Evolutionary conservation across 2,329 filamentous ascomycete species (phyloP).

Genomic region (Fulvia fulva): DNA sequence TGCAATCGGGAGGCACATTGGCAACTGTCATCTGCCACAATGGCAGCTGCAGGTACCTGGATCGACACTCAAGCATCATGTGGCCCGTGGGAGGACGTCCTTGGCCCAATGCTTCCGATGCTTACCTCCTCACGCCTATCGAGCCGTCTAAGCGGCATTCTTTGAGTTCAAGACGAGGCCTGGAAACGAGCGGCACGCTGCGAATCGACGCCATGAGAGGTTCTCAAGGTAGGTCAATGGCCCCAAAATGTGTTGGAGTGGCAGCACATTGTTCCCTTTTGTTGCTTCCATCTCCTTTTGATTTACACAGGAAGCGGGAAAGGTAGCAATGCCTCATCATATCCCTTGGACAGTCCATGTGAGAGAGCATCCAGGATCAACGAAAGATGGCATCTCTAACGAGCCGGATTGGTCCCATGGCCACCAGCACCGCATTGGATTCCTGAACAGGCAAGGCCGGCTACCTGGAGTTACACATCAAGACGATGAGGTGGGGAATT

Average conservation of each 20-base stretch:
- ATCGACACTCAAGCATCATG: background rate
- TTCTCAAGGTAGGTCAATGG: background rate
- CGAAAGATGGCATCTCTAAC: background rate
- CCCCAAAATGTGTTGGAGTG: background rate
- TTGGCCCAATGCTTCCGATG: background rate
- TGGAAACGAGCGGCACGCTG: background rate
- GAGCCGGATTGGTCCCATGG: background rate
- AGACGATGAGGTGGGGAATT: background rate
- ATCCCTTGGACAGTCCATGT: background rate
- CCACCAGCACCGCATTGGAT: conserved; percentile 3
- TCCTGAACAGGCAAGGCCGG: background rate
- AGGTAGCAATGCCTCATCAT: background rate
- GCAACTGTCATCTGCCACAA: background rate
- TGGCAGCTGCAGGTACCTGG: background rate
- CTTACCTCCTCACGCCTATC: background rate
- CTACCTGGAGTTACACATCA: background rate
- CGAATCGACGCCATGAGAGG: background rate
- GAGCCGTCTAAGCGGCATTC: background rate
- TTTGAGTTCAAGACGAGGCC: background rate
- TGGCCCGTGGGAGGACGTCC: background rate
- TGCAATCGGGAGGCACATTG: no score
- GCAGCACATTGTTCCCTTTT: background rate
- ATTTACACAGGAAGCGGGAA: background rate
- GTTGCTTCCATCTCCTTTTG: background rate
- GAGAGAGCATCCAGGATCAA: background rate